Conservation (phyloP, 2,329 filamentous ascomycete genomes). For the Colletotrichum limetticola region DNA sequence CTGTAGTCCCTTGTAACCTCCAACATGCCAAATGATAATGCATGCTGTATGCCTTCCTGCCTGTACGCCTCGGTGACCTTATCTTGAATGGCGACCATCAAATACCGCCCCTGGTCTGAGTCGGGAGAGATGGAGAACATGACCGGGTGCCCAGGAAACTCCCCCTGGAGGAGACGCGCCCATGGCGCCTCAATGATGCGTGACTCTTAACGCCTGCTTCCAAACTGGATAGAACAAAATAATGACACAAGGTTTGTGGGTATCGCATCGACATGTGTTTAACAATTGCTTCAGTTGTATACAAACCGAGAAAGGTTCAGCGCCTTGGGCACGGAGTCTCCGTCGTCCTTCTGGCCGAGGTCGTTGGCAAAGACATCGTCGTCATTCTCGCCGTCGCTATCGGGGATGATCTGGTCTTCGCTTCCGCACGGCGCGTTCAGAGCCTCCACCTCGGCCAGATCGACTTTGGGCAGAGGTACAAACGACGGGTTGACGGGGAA, state of each 20-base stretch:
- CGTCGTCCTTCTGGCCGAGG: constrained; percentile 29
- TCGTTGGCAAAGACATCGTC: constrained; percentile 46
- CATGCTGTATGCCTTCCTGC: not conserved
- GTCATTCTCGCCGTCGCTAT: constrained; percentile 61
- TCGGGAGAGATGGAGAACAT: not conserved
- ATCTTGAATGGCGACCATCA: not conserved
- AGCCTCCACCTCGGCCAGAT: constrained; percentile 63
- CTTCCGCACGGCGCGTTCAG: constrained; percentile 61
- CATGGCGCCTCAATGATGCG: not conserved
- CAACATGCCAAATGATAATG: not conserved
- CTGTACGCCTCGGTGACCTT: not conserved
- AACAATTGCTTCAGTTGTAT: constrained; percentile 43
- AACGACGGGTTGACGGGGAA: constrained; percentile 63
- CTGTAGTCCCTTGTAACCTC: not conserved
- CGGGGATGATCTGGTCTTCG: constrained; percentile 66
- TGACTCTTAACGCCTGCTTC: not conserved
- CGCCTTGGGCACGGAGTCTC: constrained; percentile 41
- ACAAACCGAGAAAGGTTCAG: constrained; percentile 62
- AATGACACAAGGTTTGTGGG: constrained; percentile 17
- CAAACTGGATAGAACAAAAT: constrained; percentile 21
- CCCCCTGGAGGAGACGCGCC: not conserved
- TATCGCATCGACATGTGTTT: constrained; percentile 20
- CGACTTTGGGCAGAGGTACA: constrained; percentile 65
- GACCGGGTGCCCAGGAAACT: not conserved
- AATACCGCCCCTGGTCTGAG: not conserved